Percentiles rank a stretch among this genome's conserved stretches.
phyloP scores from a whole-genome alignment of 2,329 filamentous ascomycete species.

The Chrysosporium keratinophilum region DNA sequence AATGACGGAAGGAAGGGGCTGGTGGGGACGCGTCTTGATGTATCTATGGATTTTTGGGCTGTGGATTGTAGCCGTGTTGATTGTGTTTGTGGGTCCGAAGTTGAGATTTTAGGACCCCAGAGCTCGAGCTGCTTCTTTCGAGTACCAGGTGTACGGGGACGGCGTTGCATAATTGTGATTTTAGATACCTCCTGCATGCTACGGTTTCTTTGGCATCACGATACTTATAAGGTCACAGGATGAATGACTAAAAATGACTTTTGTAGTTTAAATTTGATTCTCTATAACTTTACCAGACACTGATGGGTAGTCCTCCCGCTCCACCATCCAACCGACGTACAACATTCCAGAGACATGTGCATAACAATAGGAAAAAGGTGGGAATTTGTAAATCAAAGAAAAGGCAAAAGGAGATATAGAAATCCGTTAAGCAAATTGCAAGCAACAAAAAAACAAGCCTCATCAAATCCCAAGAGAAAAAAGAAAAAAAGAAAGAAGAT shows the following conservation, averaged over 20 bases:
- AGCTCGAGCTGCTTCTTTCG: not conserved
- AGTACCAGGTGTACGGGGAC: too few species aligned
- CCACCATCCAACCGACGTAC: slow-evolving; percentile 8
- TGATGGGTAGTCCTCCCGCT: not conserved
- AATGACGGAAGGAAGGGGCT: slow-evolving; percentile 82
- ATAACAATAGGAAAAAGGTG: slow-evolving; percentile 2
- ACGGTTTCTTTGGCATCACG: too few species aligned
- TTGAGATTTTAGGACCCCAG: slow-evolving; percentile 56
- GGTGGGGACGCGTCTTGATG: slow-evolving; percentile 72
- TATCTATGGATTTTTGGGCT: slow-evolving; percentile 76
- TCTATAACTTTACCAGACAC: slow-evolving; percentile 14
- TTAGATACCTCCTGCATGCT: too few species aligned
- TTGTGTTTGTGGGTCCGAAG: slow-evolving; percentile 83
- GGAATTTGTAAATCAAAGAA: not conserved
- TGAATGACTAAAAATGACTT: not conserved
- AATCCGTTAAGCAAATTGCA: not conserved
- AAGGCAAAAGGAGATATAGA: not conserved
- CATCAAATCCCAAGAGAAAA: slow-evolving; percentile 10
- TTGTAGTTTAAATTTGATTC: slow-evolving; percentile 11
- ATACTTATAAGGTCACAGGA: too few species aligned
- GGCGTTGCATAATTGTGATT: too few species aligned
- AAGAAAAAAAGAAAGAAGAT: slow-evolving; percentile 8
- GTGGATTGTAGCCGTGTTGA: slow-evolving; percentile 63
- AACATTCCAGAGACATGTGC: slow-evolving; percentile 9
- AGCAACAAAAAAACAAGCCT: slow-evolving; percentile 1